Evolutionary conservation across 164 flowering plant genomes (phyloP).

Genomic region (Dillenia turbinata): DNA sequence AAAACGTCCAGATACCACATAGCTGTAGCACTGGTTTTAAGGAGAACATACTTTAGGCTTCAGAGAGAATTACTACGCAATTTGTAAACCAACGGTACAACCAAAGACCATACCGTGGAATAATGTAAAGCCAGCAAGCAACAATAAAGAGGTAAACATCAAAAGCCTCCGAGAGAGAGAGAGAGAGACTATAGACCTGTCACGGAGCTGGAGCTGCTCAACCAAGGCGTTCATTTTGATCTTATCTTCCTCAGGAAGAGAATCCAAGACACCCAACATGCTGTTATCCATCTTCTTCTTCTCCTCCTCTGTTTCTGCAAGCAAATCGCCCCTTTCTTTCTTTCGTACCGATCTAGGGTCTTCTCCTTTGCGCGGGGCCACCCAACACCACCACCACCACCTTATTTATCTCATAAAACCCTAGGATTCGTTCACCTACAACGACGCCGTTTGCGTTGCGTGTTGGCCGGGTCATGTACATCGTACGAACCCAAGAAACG

Average conservation of each 20-base stretch:
- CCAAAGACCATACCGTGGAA: neutral
- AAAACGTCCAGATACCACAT: neutral
- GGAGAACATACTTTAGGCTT: neutral
- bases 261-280: constrained; percentile 66
- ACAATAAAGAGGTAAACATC: neutral
- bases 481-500: no score
- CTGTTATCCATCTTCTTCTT: constrained; percentile 54
- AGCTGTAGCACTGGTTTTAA: neutral
- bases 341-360: constrained; percentile 4
- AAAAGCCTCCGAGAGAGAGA: neutral
- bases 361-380: neutral
- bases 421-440: neutral
- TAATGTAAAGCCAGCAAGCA: neutral
- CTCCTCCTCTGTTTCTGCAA: no score
- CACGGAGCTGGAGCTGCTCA: constrained; percentile 83
- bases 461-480: no score
- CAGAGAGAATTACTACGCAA: neutral
- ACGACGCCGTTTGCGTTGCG: no score
- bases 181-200: constrained; percentile 36
- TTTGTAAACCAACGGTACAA: no score
- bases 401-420: neutral
- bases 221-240: constrained; percentile 58
- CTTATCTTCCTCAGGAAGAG: constrained; percentile 71
- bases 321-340: no score
- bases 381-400: no score